Evolutionary conservation across 371 early-diverging fungal genomes (phyloP).

Genomic region (Mortierella sp.): DNA sequence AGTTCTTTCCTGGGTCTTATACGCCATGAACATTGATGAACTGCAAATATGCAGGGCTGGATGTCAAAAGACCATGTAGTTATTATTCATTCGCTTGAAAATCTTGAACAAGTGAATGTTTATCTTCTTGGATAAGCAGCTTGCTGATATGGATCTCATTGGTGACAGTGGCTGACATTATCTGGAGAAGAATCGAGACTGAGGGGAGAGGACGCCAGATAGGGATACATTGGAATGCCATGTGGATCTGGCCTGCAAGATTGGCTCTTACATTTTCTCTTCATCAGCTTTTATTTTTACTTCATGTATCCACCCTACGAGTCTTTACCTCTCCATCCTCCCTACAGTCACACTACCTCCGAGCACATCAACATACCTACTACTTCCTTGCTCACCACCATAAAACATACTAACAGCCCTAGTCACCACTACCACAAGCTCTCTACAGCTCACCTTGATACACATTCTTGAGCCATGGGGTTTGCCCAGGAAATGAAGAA

Average conservation of each 20-base stretch:
- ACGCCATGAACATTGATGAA: no score
- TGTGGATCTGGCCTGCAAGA: neutral
- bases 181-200: neutral
- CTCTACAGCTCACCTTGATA: neutral
- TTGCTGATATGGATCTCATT: no score
- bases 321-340: neutral
- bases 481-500: constrained; percentile 40
- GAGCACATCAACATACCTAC: neutral
- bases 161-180: neutral
- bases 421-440: neutral
- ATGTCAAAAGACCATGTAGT: no score
- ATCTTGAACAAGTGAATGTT: no score
- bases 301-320: neutral
- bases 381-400: neutral
- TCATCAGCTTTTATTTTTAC: neutral
- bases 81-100: no score
- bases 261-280: neutral
- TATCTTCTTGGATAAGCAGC: no score
- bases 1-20: no score
- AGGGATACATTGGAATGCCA: constrained; percentile 20
- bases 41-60: no score
- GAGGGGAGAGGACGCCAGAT: neutral
- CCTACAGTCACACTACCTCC: neutral
- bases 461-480: constrained; percentile 21
- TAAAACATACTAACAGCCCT: neutral